These are phyloP conservation scores for Elaeis oleifera DNA, from an alignment of 202 grass and related monocot genomes.

Conservation along the genomic window DNA sequence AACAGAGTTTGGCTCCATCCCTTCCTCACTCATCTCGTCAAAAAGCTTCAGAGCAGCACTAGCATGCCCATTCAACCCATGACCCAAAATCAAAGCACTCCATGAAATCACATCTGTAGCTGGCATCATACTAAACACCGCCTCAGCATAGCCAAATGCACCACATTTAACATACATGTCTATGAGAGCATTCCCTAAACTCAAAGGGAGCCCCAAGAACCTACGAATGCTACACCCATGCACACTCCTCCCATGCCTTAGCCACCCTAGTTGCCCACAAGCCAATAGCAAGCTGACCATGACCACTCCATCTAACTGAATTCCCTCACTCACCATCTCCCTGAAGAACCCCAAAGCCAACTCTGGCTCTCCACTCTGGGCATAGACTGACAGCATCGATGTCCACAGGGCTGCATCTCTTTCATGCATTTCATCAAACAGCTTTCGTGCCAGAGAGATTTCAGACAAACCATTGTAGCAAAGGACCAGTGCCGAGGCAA, in stretches of 20 bases:
- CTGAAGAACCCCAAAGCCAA: slow-evolving; percentile 40
- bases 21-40: slow-evolving; percentile 34
- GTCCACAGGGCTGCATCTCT: slow-evolving; percentile 60
- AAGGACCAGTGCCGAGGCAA: slow-evolving; percentile 49
- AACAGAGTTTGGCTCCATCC: slow-evolving; percentile 37
- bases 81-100: slow-evolving; percentile 61
- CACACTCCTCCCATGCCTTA: slow-evolving; percentile 39
- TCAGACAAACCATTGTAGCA: slow-evolving; percentile 36
- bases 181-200: slow-evolving; percentile 48
- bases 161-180: slow-evolving; percentile 80
- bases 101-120: slow-evolving; percentile 63
- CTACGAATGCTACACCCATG: slow-evolving; percentile 41
- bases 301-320: slow-evolving; percentile 47
- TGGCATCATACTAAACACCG: slow-evolving; percentile 36
- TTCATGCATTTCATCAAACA: slow-evolving; percentile 58
- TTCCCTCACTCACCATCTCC: slow-evolving; percentile 31
- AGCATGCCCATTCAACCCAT: slow-evolving; percentile 56
- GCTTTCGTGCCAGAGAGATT: slow-evolving; percentile 32
- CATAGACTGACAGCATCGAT: slow-evolving; percentile 65
- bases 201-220: slow-evolving; percentile 27
- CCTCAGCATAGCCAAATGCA: slow-evolving; percentile 42
- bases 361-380: slow-evolving; percentile 36
- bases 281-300: slow-evolving; percentile 64
- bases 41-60: slow-evolving; percentile 47
- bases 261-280: slow-evolving; percentile 47